A percentile compares a stretch with the other conserved stretches of the same genome.
Evolutionary conservation across 768 basidiomycete species (phyloP).

Genomic region (Candolleomyces aberdarensis): DNA sequence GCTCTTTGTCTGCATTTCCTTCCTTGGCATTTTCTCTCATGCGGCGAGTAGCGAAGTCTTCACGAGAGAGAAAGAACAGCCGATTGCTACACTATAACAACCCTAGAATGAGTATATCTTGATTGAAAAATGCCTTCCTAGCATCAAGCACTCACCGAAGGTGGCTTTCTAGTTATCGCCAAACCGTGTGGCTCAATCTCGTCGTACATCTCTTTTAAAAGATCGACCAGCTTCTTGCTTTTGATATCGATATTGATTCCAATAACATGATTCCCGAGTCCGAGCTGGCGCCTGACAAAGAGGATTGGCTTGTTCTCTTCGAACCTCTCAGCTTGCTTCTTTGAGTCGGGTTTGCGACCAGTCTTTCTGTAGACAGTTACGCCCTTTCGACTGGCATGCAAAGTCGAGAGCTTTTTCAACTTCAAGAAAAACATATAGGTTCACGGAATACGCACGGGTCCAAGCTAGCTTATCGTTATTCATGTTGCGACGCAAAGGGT

Average conservation of each 20-base stretch:
- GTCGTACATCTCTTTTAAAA: slow-evolving; percentile 13
- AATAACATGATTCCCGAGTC: slow-evolving; percentile 12
- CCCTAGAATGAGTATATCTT: not conserved
- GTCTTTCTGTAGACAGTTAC: slow-evolving; percentile 17
- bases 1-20: not conserved
- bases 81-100: not conserved
- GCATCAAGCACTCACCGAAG: not conserved
- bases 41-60: too few species aligned
- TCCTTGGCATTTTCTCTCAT: too few species aligned
- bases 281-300: slow-evolving; percentile 19
- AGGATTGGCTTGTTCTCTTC: slow-evolving; percentile 18
- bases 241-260: slow-evolving; percentile 18
- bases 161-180: not conserved
- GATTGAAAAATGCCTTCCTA: not conserved
- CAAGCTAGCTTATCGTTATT: too few species aligned
- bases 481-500: too few species aligned
- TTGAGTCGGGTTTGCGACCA: slow-evolving; percentile 8
- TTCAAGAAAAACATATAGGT: too few species aligned
- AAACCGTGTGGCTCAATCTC: not conserved
- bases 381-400: not conserved
- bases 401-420: too few species aligned
- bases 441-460: too few species aligned
- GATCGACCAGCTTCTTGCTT: slow-evolving; percentile 12
- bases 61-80: too few species aligned
- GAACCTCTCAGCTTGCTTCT: slow-evolving; percentile 9